Evolutionary conservation across 2,329 filamentous ascomycete species (phyloP), one percentile per base, ranked within the genome.

Genomic region (Cadophora sp.): DNA sequence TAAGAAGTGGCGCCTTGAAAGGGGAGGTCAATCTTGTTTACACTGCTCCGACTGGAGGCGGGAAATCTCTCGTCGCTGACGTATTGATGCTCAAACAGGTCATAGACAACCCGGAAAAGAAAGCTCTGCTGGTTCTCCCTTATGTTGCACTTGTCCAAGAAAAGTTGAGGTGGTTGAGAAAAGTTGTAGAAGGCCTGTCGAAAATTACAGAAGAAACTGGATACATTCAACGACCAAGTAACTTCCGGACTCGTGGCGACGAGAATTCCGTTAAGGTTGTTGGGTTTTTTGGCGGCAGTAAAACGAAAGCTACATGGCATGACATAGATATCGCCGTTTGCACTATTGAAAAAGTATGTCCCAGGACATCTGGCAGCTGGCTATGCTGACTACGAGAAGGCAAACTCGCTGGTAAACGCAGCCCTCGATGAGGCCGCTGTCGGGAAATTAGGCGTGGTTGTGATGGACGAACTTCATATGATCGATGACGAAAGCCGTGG

Each of bases 381-480:
- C 64, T 43, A 27, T 53, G 36, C 39, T 63, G 51, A 71, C 43
- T n/a, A 45, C 22, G 16, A 41, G 56, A 50, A 92, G 89, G 91
- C 91, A 63, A 94, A 94, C 73, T 85, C 89, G 13, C 83, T 94
- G 47, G 83, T 93, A 33, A 94, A 94, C 72, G 81, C 85, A 24
- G 89, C 91, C 16, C 91, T 94, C 70, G 89, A 91, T 69, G 89
- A 94, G 69, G 87, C 85, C 74, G 87, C 83, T 3, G 66, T 93
- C 67, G 80, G 83, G n/a, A 83, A 87, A 22, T 80, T 94, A 51
- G 86, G 85, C 56, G 81, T 89, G 13, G 86, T 93, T 20, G 89
- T 94, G 16, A 81, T 94, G 41, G 91, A 94, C 73, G 91, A 94
- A 75, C 80, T 94, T n/a, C 91, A 94, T 76, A 93, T 94, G 90